Evolutionary conservation across 768 basidiomycete species (phyloP).

Genomic region (Krasilnikovozyma curviuscula): DNA sequence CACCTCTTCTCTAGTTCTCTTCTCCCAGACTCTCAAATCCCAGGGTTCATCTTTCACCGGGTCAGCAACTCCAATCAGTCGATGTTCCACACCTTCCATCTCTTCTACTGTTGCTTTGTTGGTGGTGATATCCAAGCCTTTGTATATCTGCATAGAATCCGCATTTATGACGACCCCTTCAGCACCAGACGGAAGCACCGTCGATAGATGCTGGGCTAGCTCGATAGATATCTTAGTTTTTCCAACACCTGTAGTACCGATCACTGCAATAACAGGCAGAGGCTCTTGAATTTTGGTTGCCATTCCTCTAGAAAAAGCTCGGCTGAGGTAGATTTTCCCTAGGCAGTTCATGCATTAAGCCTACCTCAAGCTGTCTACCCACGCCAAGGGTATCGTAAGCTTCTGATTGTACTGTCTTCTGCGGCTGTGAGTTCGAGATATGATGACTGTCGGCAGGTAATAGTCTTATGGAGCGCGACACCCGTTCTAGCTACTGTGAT

Average conservation of each 20-base stretch:
- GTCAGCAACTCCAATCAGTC: conserved; percentile 67
- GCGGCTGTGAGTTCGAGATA: no score
- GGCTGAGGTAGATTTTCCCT: no score
- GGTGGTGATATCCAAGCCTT: conserved; percentile 76
- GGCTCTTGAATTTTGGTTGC: background rate
- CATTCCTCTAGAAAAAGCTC: no score
- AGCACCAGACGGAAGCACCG: conserved; percentile 22
- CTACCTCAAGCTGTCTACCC: no score
- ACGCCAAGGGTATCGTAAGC: no score
- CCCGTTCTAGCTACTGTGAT: no score
- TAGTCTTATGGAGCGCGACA: no score
- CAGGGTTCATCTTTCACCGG: conserved; percentile 46
- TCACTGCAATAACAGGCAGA: conserved; percentile 47
- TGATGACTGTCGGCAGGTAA: no score
- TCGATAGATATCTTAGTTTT: conserved; percentile 84
- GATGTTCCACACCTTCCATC: conserved; percentile 62
- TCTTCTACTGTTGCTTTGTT: conserved; percentile 73
- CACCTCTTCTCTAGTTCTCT: conserved; percentile 58
- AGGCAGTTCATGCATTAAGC: no score
- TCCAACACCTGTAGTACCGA: conserved; percentile 85
- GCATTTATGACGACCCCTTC: conserved; percentile 53
- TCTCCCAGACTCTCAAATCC: conserved; percentile 43
- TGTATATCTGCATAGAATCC: conserved; percentile 93
- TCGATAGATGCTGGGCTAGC: conserved; percentile 35
- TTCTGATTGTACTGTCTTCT: no score